Conservation (phyloP, 768 basidiomycete genomes). For the Tricholoma saponaceum region DNA sequence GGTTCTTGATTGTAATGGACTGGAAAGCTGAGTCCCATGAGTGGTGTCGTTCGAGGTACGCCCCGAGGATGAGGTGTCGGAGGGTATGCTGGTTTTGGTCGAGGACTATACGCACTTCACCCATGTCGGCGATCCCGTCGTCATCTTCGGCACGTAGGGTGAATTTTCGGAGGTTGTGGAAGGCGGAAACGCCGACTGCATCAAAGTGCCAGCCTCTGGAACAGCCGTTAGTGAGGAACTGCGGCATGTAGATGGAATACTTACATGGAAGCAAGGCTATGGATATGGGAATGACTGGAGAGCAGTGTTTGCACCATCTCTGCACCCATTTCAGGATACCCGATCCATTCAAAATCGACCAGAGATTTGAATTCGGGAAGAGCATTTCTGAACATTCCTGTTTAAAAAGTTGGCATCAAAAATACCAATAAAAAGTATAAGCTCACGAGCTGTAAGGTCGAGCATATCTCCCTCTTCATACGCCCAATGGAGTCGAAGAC, state of each 20-base stretch:
- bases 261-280: conserved; percentile 57
- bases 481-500: conserved; percentile 62
- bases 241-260: conserved; percentile 8
- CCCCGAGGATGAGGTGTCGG: conserved; percentile 61
- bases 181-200: conserved; percentile 62
- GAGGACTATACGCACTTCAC: conserved; percentile 59
- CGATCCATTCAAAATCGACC: conserved; percentile 72
- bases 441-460: conserved; percentile 36
- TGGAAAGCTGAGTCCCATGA: conserved; percentile 67
- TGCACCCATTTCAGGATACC: conserved; percentile 65
- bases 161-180: conserved; percentile 57
- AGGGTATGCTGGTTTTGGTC: conserved; percentile 56
- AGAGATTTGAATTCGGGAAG: conserved; percentile 61
- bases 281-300: conserved; percentile 48
- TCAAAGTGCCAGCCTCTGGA: conserved; percentile 70
- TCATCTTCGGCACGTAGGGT: conserved; percentile 68
- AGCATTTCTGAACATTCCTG: conserved; percentile 59
- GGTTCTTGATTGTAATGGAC: conserved; percentile 56
- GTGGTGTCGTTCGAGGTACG: conserved; percentile 60
- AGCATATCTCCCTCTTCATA: conserved; percentile 68
- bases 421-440: background rate
- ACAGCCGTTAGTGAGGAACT: background rate
- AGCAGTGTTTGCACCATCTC: conserved; percentile 62
- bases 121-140: conserved; percentile 68
- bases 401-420: background rate